These are phyloP conservation scores for Mycena amicta DNA, from an alignment of 768 basidiomycete species.

Conservation along the genomic window DNA sequence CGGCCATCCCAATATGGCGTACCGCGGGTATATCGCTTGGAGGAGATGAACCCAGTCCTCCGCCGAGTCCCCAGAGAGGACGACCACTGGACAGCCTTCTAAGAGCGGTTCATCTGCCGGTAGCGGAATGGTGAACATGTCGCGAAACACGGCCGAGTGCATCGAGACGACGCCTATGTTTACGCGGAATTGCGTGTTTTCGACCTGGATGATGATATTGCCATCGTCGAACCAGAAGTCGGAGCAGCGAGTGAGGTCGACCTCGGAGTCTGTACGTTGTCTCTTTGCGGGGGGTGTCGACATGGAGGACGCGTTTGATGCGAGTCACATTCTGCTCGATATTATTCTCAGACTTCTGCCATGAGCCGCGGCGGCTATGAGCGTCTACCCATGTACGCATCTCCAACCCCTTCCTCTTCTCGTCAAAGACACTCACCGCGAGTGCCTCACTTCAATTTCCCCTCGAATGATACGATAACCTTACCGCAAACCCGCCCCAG, in stretches of 20 bases:
- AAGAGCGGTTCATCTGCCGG: slow-evolving; percentile 8
- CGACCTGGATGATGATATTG: slow-evolving; percentile 10
- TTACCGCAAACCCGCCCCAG: slow-evolving; percentile 26
- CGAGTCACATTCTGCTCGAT: neutral
- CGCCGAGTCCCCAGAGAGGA: slow-evolving; percentile 26
- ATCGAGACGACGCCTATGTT: slow-evolving; percentile 6
- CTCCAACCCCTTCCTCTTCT: slow-evolving; percentile 30
- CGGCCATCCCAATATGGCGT: too few relatives aligned
- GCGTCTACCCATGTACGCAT: slow-evolving; percentile 53
- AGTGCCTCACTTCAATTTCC: slow-evolving; percentile 27
- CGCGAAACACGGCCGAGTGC: slow-evolving; percentile 21
- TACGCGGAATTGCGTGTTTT: slow-evolving; percentile 4
- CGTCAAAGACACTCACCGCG: slow-evolving; percentile 29
- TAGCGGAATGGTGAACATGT: slow-evolving; percentile 20
- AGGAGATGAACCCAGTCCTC: slow-evolving; percentile 6
- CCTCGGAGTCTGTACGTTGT: neutral
- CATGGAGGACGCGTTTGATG: too few relatives aligned
- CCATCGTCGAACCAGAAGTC: slow-evolving; percentile 16
- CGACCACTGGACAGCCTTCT: slow-evolving; percentile 23
- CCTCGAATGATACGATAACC: slow-evolving; percentile 13
- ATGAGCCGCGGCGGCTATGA: slow-evolving; percentile 42
- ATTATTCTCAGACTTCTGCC: neutral
- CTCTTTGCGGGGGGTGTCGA: neutral
- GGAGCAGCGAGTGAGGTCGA: neutral
- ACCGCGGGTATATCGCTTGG: neutral